Evolutionary conservation across 768 basidiomycete genomes (phyloP).

Genomic region (Grammothele lineata): DNA sequence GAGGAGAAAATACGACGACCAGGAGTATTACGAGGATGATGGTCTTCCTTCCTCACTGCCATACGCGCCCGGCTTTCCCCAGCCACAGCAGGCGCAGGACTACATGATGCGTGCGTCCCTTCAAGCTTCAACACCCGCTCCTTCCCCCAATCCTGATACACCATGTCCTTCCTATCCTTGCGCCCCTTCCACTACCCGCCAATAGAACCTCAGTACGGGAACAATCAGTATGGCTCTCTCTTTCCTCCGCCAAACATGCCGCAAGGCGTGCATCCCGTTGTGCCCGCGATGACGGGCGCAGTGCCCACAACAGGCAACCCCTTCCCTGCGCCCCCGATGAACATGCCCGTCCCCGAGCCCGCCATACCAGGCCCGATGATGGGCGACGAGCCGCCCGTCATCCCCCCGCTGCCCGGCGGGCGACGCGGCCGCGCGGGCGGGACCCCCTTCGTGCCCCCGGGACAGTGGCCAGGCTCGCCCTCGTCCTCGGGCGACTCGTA

Average conservation of each 20-base stretch:
- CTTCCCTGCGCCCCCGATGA: constrained; percentile 6
- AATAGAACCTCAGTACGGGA: too few species aligned
- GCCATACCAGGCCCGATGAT: constrained; percentile 4
- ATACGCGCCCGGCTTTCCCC: too few species aligned
- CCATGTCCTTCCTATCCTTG: too few species aligned
- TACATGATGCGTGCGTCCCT: too few species aligned
- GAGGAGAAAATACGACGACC: neutral
- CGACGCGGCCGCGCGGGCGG: constrained; percentile 3
- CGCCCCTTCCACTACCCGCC: too few species aligned
- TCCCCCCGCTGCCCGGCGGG: constrained; percentile 11
- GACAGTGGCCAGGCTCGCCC: neutral
- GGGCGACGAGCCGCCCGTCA: constrained; percentile 10
- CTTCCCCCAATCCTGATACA: too few species aligned
- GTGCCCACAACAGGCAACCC: constrained; percentile 11
- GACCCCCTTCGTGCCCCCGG: constrained; percentile 2
- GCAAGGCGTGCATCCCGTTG: constrained; percentile 1
- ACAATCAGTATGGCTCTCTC: too few species aligned
- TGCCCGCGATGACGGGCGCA: constrained; percentile 9
- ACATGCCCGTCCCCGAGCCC: constrained; percentile 12
- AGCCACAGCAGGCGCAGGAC: too few species aligned
- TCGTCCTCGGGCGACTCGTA: constrained; percentile 3
- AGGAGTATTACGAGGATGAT: neutral
- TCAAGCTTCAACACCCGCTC: too few species aligned
- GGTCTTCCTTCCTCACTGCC: neutral
- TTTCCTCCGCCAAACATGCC: neutral